A percentile compares a stretch with the other conserved stretches of the same genome.
Conservation (phyloP, 768 basidiomycete genomes). For the Boletales sp. region DNA sequence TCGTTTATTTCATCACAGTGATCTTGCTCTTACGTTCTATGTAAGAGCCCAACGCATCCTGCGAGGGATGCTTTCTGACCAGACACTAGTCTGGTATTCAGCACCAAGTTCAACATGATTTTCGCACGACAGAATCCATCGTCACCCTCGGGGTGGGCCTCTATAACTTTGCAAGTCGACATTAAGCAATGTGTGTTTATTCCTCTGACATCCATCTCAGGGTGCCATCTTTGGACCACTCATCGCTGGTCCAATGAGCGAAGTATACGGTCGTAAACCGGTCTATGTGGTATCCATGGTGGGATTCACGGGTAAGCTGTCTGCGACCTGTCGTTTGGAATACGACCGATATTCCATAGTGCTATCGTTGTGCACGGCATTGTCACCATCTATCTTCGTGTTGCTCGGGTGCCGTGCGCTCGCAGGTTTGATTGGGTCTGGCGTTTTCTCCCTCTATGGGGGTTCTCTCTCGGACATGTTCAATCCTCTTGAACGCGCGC, state of each 20-base stretch:
- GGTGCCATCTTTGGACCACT: conserved; percentile 23
- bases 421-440: conserved; percentile 23
- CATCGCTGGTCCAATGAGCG: conserved; percentile 20
- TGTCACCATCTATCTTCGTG: conserved; percentile 20
- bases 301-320: conserved; percentile 18
- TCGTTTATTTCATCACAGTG: conserved; percentile 6
- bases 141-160: conserved; percentile 25
- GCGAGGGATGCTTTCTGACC: conserved; percentile 3
- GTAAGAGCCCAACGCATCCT: conserved; percentile 6
- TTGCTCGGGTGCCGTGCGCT: conserved; percentile 19
- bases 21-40: conserved; percentile 26
- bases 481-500: conserved; percentile 24
- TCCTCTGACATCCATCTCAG: conserved; percentile 6
- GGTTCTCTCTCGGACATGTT: conserved; percentile 30
- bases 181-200: not conserved
- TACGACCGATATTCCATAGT: conserved; percentile 14
- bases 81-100: conserved; percentile 24
- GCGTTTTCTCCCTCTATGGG: conserved; percentile 28
- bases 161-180: conserved; percentile 24
- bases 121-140: conserved; percentile 15
- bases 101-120: conserved; percentile 24
- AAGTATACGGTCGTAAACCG: conserved; percentile 21
- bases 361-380: conserved; percentile 18
- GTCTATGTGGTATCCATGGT: conserved; percentile 17
- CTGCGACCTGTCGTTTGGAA: not conserved